Evolutionary conservation across 176 grass and related monocot genomes (phyloP).

Genomic region (Calamus simplicifolius): DNA sequence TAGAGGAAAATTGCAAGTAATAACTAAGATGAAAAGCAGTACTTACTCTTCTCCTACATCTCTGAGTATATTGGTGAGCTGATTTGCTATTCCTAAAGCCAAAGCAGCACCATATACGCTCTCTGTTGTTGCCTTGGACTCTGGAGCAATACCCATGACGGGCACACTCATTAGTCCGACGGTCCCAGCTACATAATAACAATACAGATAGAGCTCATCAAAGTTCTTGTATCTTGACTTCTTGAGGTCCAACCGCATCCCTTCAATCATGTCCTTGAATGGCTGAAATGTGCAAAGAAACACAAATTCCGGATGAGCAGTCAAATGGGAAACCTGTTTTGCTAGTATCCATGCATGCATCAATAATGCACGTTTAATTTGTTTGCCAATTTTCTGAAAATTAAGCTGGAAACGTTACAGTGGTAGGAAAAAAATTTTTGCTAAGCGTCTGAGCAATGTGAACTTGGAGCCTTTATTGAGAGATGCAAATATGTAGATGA

Average conservation of each 20-base stretch:
- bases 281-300: slow-evolving; percentile 33
- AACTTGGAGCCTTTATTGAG: no score
- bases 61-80: slow-evolving; percentile 88
- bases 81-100: slow-evolving; percentile 78
- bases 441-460: no score
- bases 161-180: slow-evolving; percentile 88
- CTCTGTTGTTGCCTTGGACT: slow-evolving; percentile 36
- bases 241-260: slow-evolving; percentile 73
- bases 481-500: no score
- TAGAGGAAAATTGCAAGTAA: no score
- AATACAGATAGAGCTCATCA: slow-evolving; percentile 93
- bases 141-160: slow-evolving; percentile 70
- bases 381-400: no score
- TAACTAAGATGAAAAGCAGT: no score
- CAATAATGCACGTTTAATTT: no score
- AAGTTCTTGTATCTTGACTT: slow-evolving; percentile 70
- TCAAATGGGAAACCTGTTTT: no score
- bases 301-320: not conserved
- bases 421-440: no score
- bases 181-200: slow-evolving; percentile 82
- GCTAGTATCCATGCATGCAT: no score
- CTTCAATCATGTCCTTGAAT: slow-evolving; percentile 93
- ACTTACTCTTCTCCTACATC: slow-evolving; percentile 91
- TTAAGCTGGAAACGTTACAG: no score
- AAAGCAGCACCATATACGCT: slow-evolving; percentile 60